Percentiles rank a stretch among this genome's conserved stretches.
Evolutionary conservation across 192 early-diverging fungal genomes (phyloP).

Genomic region (Backusella australiensis): DNA sequence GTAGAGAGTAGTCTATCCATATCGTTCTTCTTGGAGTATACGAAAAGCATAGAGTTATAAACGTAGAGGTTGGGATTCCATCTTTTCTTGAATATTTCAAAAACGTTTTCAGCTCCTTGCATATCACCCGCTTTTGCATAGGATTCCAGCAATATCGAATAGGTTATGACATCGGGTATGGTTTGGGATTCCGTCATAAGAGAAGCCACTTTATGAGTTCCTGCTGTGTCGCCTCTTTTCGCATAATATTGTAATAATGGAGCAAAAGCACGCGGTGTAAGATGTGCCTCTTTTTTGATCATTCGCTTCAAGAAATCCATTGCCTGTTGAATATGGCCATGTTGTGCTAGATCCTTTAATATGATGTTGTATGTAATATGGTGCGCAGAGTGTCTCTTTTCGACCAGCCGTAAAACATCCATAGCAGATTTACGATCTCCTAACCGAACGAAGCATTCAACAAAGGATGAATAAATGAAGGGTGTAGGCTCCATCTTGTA

Average conservation of each 20-base stretch:
- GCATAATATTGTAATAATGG: conserved; percentile 48
- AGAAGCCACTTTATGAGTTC: conserved; percentile 17
- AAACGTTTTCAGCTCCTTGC: conserved; percentile 74
- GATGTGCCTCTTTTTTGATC: conserved; percentile 22
- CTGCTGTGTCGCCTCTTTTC: conserved; percentile 31
- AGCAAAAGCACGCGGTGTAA: conserved; percentile 39
- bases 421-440: conserved; percentile 21
- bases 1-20: conserved; percentile 40
- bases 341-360: conserved; percentile 33
- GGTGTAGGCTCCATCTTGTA: conserved; percentile 35
- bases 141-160: conserved; percentile 74
- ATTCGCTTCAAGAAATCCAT: conserved; percentile 39
- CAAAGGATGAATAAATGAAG: conserved; percentile 26
- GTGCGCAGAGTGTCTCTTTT: not conserved
- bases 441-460: conserved; percentile 21
- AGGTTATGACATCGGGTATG: conserved; percentile 37
- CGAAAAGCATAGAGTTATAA: conserved; percentile 81
- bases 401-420: conserved; percentile 11
- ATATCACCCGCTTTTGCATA: conserved; percentile 69
- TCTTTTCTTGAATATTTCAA: conserved; percentile 61
- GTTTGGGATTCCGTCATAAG: conserved; percentile 17
- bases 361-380: conserved; percentile 43
- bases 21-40: conserved; percentile 55
- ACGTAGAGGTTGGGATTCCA: conserved; percentile 69
- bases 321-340: conserved; percentile 37